Evolutionary conservation across 2,329 filamentous ascomycete species (phyloP), one percentile per base, ranked within the genome.

Genomic region (Exserohilum rostratum): DNA sequence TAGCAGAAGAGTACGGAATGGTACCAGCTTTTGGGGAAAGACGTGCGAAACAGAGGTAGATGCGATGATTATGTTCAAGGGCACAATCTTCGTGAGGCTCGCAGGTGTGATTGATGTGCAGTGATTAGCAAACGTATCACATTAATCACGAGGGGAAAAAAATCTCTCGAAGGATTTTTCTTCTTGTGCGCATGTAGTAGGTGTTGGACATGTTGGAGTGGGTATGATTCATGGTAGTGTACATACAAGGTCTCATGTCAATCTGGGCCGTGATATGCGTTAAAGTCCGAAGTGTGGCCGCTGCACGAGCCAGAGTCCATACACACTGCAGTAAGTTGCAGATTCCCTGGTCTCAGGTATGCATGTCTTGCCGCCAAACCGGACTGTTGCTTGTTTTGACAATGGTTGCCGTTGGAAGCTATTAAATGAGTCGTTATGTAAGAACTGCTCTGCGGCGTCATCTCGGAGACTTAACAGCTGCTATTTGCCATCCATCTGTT

Each of bases 271-370:
- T 31, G 20, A 34, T 17, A 10, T 7, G 25, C 33, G 15, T 30
- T 17, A 12, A n/a, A 7, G 17, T 42, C 46, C 48, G 48, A 51
- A 33, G 48, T 46, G 25, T 3, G 15, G 40, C 48, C 48, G 48
- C 25, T 9, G 33, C 40, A 50, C 13, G 13, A 30, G 17, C 33
- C n/a, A 12, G 12, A n/a, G 9, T 37, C 44, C 13, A 5, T 17
- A 13, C 17, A 31, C 18, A 15, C 18, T 25, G 30, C 43, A 34
- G 43, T 5, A 45, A 45, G 15, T n/a, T 17, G 20, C n/a, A 18
- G 12, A 20, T 22, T 20, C 12, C 17, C 29, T 11, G 27, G 27
- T 30, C 29, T 22, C 30, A 34, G 13, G 15, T 22, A 45, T 34
- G 29, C 30, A 45, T 11, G 15, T 35, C 43, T 45, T 45, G 43